Conservation (phyloP, 805 yeast genomes). For the Zygosaccharomyces rouxii region DNA sequence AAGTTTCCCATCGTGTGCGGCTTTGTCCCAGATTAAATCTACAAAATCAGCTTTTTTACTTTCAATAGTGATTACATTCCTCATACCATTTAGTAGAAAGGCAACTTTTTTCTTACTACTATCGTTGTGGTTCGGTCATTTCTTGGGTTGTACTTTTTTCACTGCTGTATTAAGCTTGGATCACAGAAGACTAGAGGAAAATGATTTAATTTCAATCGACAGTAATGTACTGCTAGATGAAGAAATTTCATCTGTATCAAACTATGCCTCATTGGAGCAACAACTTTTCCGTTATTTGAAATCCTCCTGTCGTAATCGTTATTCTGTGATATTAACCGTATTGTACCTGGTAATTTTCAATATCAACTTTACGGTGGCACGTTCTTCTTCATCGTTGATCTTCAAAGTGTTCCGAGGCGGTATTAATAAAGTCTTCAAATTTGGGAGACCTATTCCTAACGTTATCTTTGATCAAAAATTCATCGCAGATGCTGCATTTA, state of each 20-base stretch:
- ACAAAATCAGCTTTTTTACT: conserved; percentile 5
- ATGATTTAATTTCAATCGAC: conserved; percentile 40
- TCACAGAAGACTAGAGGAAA: conserved; percentile 55
- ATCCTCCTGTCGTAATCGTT: neutral
- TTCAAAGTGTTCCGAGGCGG: conserved; percentile 12
- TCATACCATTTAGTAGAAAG: conserved; percentile 36
- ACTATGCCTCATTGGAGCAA: neutral
- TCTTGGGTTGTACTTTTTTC: conserved; percentile 59
- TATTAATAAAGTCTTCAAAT: conserved; percentile 4
- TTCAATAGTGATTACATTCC: conserved; percentile 29
- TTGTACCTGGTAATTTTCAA: conserved; percentile 12
- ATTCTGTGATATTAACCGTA: conserved; percentile 2
- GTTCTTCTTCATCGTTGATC: conserved; percentile 21
- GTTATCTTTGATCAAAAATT: conserved; percentile 14
- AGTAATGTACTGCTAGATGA: conserved; percentile 8
- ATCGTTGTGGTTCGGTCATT: conserved; percentile 54
- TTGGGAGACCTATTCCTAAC: conserved; percentile 8
- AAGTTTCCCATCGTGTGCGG: conserved; percentile 35
- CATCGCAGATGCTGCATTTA: conserved; percentile 10
- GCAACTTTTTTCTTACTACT: conserved; percentile 44
- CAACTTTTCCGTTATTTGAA: neutral
- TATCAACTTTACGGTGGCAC: conserved; percentile 12
- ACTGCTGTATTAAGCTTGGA: conserved; percentile 66
- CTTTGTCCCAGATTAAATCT: conserved; percentile 7
- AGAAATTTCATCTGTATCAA: conserved; percentile 1